Conservation (phyloP, 805 yeast species). For the Metschnikowia baotianmanensis region DNA sequence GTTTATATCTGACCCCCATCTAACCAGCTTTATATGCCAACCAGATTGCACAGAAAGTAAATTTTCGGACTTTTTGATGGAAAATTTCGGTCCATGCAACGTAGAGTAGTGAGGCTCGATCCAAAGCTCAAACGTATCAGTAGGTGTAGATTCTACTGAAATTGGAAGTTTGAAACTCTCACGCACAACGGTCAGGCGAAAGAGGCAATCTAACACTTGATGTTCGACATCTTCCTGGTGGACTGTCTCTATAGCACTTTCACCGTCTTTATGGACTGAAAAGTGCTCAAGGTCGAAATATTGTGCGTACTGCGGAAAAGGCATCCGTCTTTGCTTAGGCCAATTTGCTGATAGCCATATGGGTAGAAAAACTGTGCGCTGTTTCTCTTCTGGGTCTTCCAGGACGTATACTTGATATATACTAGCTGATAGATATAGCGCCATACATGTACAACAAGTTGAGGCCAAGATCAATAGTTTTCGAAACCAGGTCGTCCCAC, state of each 20-base stretch:
- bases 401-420: constrained; percentile 11
- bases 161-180: constrained; percentile 32
- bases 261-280: constrained; percentile 10
- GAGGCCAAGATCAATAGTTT: background rate
- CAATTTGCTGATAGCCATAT: constrained; percentile 29
- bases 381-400: constrained; percentile 1
- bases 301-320: constrained; percentile 26
- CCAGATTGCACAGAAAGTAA: constrained; percentile 6
- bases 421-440: constrained; percentile 23
- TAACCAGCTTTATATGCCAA: constrained; percentile 32
- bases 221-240: constrained; percentile 26
- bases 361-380: constrained; percentile 22
- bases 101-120: constrained; percentile 29
- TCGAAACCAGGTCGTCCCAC: background rate
- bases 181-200: constrained; percentile 22
- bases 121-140: constrained; percentile 27
- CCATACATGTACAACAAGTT: constrained; percentile 7
- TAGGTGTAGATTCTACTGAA: constrained; percentile 11
- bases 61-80: constrained; percentile 13
- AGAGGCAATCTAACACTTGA: constrained; percentile 26
- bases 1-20: constrained; percentile 18
- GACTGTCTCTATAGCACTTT: constrained; percentile 5
- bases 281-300: constrained; percentile 26
- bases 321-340: constrained; percentile 22
- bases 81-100: constrained; percentile 29